phyloP scores from a whole-genome alignment of 768 basidiomycete species.

The Lanmaoa pseudosensibilis region DNA sequence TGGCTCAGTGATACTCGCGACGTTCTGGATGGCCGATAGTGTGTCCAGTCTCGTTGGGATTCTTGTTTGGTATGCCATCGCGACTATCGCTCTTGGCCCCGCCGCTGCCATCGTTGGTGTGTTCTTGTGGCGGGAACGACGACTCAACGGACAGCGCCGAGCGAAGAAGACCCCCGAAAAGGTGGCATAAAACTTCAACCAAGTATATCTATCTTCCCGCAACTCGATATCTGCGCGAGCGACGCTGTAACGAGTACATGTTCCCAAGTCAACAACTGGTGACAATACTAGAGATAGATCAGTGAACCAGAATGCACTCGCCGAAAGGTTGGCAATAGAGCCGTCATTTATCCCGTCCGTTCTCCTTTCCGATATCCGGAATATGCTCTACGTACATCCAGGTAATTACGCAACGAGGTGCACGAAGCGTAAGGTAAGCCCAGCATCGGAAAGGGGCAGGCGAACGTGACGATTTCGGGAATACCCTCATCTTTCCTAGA shows the following conservation, averaged over 20 bases:
- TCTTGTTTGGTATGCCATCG: conserved; percentile 44
- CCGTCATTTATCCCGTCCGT: too few relatives aligned
- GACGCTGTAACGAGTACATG: neutral
- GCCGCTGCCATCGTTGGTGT: conserved; percentile 51
- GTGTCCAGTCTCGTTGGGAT: conserved; percentile 34
- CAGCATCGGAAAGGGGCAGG: too few relatives aligned
- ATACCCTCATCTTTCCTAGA: too few relatives aligned
- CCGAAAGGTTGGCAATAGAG: too few relatives aligned
- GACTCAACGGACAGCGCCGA: conserved; percentile 18
- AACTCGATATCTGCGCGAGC: neutral
- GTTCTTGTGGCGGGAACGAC: conserved; percentile 49
- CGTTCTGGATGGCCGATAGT: conserved; percentile 49
- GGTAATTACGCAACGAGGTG: too few relatives aligned
- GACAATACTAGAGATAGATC: neutral
- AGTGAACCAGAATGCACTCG: neutral
- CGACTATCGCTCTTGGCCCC: conserved; percentile 45
- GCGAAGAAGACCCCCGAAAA: neutral
- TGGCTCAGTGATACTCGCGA: conserved; percentile 41
- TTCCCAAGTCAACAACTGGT: neutral
- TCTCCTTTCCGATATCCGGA: too few relatives aligned
- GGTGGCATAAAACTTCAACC: neutral
- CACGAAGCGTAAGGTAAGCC: too few relatives aligned
- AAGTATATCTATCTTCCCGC: neutral
- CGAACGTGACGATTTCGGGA: too few relatives aligned
- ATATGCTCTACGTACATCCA: too few relatives aligned